These are phyloP conservation scores for Hyphopichia buzzinii DNA, from an alignment of 1,139 yeast species.

Conservation along the genomic window DNA sequence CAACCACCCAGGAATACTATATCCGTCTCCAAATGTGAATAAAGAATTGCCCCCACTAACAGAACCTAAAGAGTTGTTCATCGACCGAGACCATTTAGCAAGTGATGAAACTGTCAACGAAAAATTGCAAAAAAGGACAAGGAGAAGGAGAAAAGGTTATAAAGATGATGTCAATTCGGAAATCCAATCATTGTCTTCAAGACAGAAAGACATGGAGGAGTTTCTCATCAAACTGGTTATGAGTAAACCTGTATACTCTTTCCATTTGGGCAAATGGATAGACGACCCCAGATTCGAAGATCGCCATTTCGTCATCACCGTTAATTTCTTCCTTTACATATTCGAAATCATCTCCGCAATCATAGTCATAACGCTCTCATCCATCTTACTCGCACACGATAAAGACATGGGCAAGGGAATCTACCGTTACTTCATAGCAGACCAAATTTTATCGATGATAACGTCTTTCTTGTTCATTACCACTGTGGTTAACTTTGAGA, in stretches of 20 bases:
- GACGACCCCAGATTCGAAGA: conserved; percentile 12
- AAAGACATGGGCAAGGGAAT: conserved; percentile 19
- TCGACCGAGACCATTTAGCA: background rate
- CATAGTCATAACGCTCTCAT: conserved; percentile 29
- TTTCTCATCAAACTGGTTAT: conserved; percentile 34
- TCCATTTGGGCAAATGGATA: conserved; percentile 10
- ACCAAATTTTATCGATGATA: conserved; percentile 32
- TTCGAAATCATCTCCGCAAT: conserved; percentile 36
- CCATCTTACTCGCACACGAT: conserved; percentile 27
- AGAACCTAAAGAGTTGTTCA: conserved; percentile 14
- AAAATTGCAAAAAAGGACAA: background rate
- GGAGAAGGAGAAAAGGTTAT: background rate
- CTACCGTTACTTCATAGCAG: conserved; percentile 41
- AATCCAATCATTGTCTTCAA: conserved; percentile 20
- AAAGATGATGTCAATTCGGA: conserved; percentile 2
- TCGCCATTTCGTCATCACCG: conserved; percentile 23
- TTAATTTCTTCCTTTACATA: conserved; percentile 30
- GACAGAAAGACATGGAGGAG: conserved; percentile 26
- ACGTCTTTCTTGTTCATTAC: conserved; percentile 36
- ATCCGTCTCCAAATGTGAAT: conserved; percentile 7
- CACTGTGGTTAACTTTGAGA: conserved; percentile 37
- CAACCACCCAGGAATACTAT: background rate
- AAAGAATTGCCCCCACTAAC: conserved; percentile 21
- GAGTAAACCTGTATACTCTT: conserved; percentile 31
- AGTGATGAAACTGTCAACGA: background rate